Evolutionary conservation across 352 stramenopile species (phyloP).

Genomic region (Pythium brachiatum): DNA sequence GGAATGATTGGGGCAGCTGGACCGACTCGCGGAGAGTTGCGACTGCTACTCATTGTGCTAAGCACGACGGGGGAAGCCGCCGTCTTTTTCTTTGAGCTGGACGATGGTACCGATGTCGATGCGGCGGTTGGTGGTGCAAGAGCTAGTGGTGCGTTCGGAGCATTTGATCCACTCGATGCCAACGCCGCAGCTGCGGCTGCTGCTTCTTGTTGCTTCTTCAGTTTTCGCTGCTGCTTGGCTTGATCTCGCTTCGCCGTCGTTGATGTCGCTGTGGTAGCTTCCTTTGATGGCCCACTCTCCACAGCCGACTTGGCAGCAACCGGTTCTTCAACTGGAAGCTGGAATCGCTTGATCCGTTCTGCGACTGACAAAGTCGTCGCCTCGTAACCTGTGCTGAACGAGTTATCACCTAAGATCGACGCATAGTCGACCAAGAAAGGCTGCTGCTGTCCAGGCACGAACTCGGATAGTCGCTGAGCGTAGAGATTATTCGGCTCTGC

Average conservation of each 20-base stretch:
- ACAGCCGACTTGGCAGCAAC: background rate
- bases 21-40: constrained; percentile 21
- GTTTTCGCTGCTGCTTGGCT: constrained; percentile 64
- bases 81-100: constrained; percentile 27
- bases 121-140: constrained; percentile 7
- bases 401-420: constrained; percentile 70
- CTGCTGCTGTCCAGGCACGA: constrained; percentile 68
- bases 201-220: constrained; percentile 63
- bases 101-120: constrained; percentile 7
- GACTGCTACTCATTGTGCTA: constrained; percentile 4
- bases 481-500: constrained; percentile 44
- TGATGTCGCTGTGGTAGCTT: background rate
- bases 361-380: constrained; percentile 60
- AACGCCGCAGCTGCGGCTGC: constrained; percentile 6
- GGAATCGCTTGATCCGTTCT: constrained; percentile 58
- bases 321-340: constrained; percentile 23
- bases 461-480: constrained; percentile 52
- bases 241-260: constrained; percentile 60
- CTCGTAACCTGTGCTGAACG: constrained; percentile 78
- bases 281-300: background rate
- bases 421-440: constrained; percentile 79
- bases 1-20: background rate
- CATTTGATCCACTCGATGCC: constrained; percentile 4
- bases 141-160: background rate
- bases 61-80: constrained; percentile 7